Evolutionary conservation across 495 filamentous ascomycete genomes (phyloP), one percentile per base, ranked within the genome.

Genomic region (Neurospora sp.): DNA sequence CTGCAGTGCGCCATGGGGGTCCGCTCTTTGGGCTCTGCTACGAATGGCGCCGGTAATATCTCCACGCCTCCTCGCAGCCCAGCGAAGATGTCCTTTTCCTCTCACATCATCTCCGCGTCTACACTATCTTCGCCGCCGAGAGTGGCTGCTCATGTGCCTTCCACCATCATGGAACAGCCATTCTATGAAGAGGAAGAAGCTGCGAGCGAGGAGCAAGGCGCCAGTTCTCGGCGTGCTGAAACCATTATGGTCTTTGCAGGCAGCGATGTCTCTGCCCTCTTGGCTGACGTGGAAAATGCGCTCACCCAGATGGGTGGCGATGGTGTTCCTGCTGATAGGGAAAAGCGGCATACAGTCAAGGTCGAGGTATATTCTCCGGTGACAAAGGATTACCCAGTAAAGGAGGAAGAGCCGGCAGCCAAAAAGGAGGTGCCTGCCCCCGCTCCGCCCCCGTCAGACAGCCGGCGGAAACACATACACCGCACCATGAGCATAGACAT

Each of bases 211-310:
- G 54, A 66, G 15, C 28, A 66, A 66, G 28, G 15, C 15, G 28
- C 24, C 28, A 66, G 54, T 66, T 66, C 54, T 34, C 81, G 71
- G 45, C 82, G 75, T 37, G 88, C 87, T 34, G 86, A 92, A 78
- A 91, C 88, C 71, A 92, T 92, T 74, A 88, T 87, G 73, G 87
- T 92, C 74, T 91, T 91, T 73, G 90, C 89, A 38, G 90, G 89
- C 75, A 84, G 84, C 71, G 88, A 89, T 70, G 88, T 93, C 11
- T 89, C 88, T 74, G 88, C 88, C 0, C 83, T 91, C 8, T 78
- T 91, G 38, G 85, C 85, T 4, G 89, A 91, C 72, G 89, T 91
- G 15, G 88, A 90, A 77, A 83, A 85, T 69, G 85, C 88, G 71
- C 88, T 91, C 77, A 86, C 84, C 71, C 83, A 84, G 66, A 85